Evolutionary conservation across 1,284 basidiomycete genomes (phyloP).

Genomic region (Fomitiporia mediterranea): DNA sequence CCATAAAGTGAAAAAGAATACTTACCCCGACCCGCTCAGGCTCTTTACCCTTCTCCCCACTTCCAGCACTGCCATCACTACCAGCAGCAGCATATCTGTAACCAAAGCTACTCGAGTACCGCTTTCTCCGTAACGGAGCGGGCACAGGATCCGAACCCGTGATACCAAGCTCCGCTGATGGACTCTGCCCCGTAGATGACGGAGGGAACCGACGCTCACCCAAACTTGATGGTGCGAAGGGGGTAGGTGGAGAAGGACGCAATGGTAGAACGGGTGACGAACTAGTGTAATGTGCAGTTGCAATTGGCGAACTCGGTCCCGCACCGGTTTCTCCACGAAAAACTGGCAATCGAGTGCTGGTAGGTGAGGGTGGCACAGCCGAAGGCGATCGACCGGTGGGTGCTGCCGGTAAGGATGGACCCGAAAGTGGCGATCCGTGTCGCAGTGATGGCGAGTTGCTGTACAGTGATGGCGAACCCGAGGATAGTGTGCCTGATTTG

Average conservation of each 20-base stretch:
- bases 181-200: slow-evolving; percentile 13
- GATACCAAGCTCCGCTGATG: slow-evolving; percentile 4
- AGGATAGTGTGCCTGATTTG: slow-evolving; percentile 64
- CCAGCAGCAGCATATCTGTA: slow-evolving; percentile 51
- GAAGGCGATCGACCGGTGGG: slow-evolving; percentile 8
- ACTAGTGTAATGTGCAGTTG: slow-evolving; percentile 28
- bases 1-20: neutral
- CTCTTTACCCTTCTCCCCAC: slow-evolving; percentile 34
- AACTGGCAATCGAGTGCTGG: neutral
- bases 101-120: slow-evolving; percentile 64
- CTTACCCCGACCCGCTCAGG: slow-evolving; percentile 33
- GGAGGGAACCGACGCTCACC: slow-evolving; percentile 38
- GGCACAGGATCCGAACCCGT: slow-evolving; percentile 15
- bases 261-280: slow-evolving; percentile 31
- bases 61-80: slow-evolving; percentile 37
- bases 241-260: slow-evolving; percentile 39
- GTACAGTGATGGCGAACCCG: slow-evolving; percentile 45
- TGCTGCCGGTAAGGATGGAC: slow-evolving; percentile 14
- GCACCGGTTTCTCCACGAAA: slow-evolving; percentile 12
- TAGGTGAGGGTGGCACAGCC: slow-evolving; percentile 12
- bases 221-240: slow-evolving; percentile 42
- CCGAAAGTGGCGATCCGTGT: slow-evolving; percentile 11
- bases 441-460: slow-evolving; percentile 14
- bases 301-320: slow-evolving; percentile 5
- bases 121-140: slow-evolving; percentile 26